These are phyloP conservation scores for Aureobasidium musti DNA, from an alignment of 2,329 filamentous ascomycete genomes.

Conservation along the genomic window DNA sequence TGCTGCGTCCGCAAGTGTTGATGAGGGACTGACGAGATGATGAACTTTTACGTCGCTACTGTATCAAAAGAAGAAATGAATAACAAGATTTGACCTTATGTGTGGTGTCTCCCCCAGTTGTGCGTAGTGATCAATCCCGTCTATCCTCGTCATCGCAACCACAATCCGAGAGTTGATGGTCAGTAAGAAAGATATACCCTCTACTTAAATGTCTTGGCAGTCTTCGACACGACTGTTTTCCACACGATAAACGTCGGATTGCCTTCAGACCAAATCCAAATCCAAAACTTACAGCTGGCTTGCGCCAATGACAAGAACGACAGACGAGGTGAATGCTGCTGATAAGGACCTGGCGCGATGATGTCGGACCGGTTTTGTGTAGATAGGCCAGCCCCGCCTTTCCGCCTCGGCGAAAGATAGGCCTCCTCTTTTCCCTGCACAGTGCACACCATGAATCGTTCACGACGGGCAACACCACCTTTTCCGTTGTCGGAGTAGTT, in stretches of 20 bases:
- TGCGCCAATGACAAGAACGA: no score
- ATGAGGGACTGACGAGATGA: neutral
- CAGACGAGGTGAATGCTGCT: neutral
- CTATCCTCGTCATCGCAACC: no score
- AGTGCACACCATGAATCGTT: neutral
- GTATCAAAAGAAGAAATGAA: neutral
- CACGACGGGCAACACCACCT: neutral
- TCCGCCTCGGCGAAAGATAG: conserved; percentile 16
- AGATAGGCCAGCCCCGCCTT: conserved; percentile 20
- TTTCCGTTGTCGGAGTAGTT: neutral
- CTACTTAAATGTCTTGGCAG: no score
- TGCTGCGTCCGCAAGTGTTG: neutral
- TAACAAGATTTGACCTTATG: no score
- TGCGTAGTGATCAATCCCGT: no score
- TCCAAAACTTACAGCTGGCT: no score
- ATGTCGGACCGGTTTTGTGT: neutral
- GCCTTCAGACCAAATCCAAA: no score
- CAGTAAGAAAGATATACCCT: no score
- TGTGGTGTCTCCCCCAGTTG: no score
- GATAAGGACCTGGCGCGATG: neutral
- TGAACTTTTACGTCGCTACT: neutral
- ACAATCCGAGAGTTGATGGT: no score
- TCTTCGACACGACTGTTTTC: no score
- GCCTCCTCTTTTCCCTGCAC: neutral
- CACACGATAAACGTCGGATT: no score